Percentiles rank a stretch among this genome's conserved stretches.
Conservation (phyloP, 2,329 filamentous ascomycete genomes). For the Kalaharituber pfeilii region DNA sequence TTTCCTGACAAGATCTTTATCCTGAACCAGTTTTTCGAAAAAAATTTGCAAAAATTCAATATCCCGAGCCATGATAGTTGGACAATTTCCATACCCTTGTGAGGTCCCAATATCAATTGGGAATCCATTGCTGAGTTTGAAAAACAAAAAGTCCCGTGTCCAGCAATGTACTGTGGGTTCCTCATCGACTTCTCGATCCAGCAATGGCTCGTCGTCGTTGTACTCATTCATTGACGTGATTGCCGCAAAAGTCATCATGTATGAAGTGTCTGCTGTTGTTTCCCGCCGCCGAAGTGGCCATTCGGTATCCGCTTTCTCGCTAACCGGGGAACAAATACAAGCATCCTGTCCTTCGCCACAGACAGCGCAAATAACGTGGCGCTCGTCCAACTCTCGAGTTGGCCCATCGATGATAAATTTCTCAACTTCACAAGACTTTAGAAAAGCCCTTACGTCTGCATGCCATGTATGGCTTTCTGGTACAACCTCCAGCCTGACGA, state of each 20-base stretch:
- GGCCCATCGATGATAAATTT: neutral
- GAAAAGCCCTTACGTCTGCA: neutral
- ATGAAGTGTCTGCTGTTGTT: neutral
- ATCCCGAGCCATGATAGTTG: neutral
- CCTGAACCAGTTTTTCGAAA: neutral
- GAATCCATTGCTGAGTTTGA: neutral
- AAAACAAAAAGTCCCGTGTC: neutral
- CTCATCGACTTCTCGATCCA: neutral
- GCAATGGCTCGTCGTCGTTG: neutral
- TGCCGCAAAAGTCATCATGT: conserved; percentile 1
- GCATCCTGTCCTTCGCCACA: neutral
- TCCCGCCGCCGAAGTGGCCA: neutral
- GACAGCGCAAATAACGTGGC: neutral
- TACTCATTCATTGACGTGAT: neutral
- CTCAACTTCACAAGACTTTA: neutral
- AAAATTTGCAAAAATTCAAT: neutral
- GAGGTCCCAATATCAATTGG: neutral
- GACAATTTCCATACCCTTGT: neutral
- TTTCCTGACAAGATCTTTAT: neutral
- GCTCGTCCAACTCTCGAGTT: neutral
- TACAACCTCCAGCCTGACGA: neutral
- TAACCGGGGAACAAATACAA: neutral
- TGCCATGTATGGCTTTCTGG: neutral
- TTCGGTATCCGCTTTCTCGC: neutral
- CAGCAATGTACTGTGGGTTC: neutral